Base-by-base conservation (phyloP, 176 grass and related monocot species). In the Aegilops speltoides region DNA sequence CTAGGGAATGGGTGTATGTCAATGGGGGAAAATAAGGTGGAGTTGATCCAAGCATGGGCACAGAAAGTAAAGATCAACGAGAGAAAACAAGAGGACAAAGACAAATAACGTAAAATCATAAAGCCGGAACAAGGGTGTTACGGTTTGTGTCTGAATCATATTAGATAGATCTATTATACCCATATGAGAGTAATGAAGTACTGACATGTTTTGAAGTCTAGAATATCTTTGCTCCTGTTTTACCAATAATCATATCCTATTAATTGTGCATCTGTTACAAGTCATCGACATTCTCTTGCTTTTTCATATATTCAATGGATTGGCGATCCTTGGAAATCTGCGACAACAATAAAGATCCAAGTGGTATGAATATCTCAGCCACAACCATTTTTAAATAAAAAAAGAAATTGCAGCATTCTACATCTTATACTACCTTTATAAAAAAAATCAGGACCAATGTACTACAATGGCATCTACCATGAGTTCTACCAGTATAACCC, bases 401-500 rank as follows among this genome's bases (percentile, higher is more conserved):
- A 76, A 72, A 57, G 65, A 60, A 79, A 24, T 22, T 87, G 32
- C 68, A 14, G 14, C 16, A 64, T 84, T 70, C n/a, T 32, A 32
- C 10, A 87, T 57, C 68, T 45, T 22, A 67, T 24, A 41, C 9
- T 37, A 22, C n/a, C 57, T 66, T 24, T 25, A 40, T 25, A 31
- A 66, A 76, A 3, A 74, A 46, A 64, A 59, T 84, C 87, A 98
- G 96, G 96, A 54, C 96, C 96, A 11, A 92, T 98, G 93, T 98
- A 95, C 91, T 94, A 92, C 91, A 98, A 92, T 48, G 96, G 96
- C 64, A 43, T 95, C 76, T 98, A 98, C 79, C 96, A 98, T 46
- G 84, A 90, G 11, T 95, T 98, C 81, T 98, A 95, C 86, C 96
- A 98, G 78, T 93, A 93, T 83, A 98, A 98, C 56, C 93, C 93